These are phyloP conservation scores for Sporobolomyces pararoseus DNA, from an alignment of 768 basidiomycete species.

Conservation along the genomic window DNA sequence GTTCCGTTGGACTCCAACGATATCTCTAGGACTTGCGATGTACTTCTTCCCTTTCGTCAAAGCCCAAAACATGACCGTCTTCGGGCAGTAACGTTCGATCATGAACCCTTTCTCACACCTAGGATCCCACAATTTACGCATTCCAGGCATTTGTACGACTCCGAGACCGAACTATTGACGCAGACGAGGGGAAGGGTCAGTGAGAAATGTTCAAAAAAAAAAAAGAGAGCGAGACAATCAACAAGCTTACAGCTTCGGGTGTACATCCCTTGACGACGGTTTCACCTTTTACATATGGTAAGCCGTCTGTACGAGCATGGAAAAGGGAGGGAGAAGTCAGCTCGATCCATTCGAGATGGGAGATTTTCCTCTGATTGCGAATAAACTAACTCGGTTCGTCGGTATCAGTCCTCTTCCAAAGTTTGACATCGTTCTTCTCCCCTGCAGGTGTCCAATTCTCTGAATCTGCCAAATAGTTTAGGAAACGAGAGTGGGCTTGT, in stretches of 20 bases:
- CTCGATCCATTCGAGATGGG: not conserved
- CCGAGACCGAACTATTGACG: conserved; percentile 19
- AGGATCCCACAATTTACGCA: conserved; percentile 31
- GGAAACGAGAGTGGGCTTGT: conserved; percentile 6
- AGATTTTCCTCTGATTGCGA: not conserved
- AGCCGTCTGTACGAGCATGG: not conserved
- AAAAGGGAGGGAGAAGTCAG: not conserved
- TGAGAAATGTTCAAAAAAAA: too few relatives aligned
- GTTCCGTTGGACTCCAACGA: conserved; percentile 28
- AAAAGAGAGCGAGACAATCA: not conserved
- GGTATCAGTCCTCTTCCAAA: conserved; percentile 3
- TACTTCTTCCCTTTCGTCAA: conserved; percentile 27
- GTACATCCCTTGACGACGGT: conserved; percentile 14
- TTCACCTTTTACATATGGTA: conserved; percentile 21
- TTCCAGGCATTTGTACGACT: conserved; percentile 27
- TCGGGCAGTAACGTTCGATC: conserved; percentile 17
- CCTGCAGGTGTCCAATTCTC: conserved; percentile 1
- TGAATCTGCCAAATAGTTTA: not conserved
- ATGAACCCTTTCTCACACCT: conserved; percentile 18
- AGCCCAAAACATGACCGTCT: conserved; percentile 29
- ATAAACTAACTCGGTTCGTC: conserved; percentile 19
- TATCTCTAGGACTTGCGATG: conserved; percentile 28
- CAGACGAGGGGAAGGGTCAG: not conserved
- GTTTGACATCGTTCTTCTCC: conserved; percentile 7
- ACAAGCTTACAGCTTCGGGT: conserved; percentile 15